Base-by-base conservation (phyloP, 495 filamentous ascomycete genomes). In the Penicillium dipodomyicola region DNA sequence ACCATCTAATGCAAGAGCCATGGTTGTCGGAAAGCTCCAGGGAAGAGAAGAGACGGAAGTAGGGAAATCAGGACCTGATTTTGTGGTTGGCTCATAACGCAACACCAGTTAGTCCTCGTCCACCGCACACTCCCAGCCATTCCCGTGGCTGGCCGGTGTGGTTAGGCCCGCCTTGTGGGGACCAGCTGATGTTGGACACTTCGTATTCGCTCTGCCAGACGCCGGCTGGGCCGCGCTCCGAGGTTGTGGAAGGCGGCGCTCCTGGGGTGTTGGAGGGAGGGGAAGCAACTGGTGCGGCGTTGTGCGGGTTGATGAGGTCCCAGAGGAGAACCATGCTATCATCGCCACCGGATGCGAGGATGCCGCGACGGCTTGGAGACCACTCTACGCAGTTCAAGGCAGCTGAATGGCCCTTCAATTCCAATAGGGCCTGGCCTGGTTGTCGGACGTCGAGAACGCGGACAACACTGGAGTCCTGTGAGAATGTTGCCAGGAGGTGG, bases 131-230 rank as follows among this genome's bases (percentile, higher is more conserved):
- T 22, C 94, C 95, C 17, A 98, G 74, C 94, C 94, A 98, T 57
- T 98, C 94, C 14, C 89, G 87, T 5, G 85, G 85, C 48, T 90
- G 88, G n/a, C 81, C 72, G 10, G 69, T 59, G 48, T 45, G 77
- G 45, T 81, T 87, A 61, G 86, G 73, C 14, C 77, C 80, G 57
- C 89, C 86, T 49, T 88, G 88, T 32, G 94, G 93, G 15, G 89
- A 90, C 94, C 94, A 99, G 64, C 89, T 92, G 32, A 97, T 81
- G 70, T 97, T 97, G 10, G 87, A 88, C 23, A 99, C 89, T 75
- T 99, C 94, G 62, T 96, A 96, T 56, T 97, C 94, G 64, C 94
- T 97, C 65, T 88, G 84, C 95, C 95, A 99, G 55, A 82, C 86
- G 5, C 90, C 90, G 4, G 89, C 83, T 0, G 93, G 93, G 12